phyloP scores from a whole-genome alignment of 1,139 yeast species.

The Kodamaea sp. region DNA sequence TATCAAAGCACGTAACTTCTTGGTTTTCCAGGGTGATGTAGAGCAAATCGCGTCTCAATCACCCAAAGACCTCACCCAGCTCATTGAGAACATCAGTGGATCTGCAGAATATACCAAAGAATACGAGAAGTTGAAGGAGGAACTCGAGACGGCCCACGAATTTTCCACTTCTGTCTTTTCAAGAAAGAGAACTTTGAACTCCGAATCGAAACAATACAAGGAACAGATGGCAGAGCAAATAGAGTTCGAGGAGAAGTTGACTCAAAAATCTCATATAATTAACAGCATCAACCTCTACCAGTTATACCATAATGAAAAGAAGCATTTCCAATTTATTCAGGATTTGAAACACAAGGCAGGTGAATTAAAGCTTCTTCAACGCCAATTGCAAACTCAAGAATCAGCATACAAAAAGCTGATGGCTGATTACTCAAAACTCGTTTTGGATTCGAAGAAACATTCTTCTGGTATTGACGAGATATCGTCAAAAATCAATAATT shows the following conservation, averaged over 20 bases:
- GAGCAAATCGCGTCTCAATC: constrained; percentile 92
- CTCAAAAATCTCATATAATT: constrained; percentile 48
- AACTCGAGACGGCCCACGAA: constrained; percentile 68
- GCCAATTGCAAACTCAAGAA: constrained; percentile 24
- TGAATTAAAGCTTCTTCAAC: constrained; percentile 31
- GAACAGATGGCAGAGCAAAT: constrained; percentile 78
- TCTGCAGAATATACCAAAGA: constrained; percentile 67
- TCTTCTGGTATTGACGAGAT: constrained; percentile 41
- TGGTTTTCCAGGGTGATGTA: constrained; percentile 96
- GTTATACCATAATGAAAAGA: constrained; percentile 63
- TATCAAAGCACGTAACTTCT: constrained; percentile 85
- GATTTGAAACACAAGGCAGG: constrained; percentile 26
- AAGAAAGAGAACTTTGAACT: constrained; percentile 68
- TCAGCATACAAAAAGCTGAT: constrained; percentile 32
- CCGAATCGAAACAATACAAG: constrained; percentile 78
- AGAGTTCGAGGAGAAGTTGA: constrained; percentile 58
- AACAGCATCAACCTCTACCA: constrained; percentile 61
- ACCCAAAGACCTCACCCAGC: constrained; percentile 67
- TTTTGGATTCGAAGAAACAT: constrained; percentile 42
- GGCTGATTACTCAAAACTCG: constrained; percentile 49
- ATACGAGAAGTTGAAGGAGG: constrained; percentile 67
- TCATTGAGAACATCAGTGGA: constrained; percentile 85
- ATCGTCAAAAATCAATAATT: constrained; percentile 42
- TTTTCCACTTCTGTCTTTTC: constrained; percentile 66
- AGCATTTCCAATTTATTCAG: constrained; percentile 34